Conservation (phyloP, 1,284 basidiomycete genomes). For the Coniferiporia weirii region DNA sequence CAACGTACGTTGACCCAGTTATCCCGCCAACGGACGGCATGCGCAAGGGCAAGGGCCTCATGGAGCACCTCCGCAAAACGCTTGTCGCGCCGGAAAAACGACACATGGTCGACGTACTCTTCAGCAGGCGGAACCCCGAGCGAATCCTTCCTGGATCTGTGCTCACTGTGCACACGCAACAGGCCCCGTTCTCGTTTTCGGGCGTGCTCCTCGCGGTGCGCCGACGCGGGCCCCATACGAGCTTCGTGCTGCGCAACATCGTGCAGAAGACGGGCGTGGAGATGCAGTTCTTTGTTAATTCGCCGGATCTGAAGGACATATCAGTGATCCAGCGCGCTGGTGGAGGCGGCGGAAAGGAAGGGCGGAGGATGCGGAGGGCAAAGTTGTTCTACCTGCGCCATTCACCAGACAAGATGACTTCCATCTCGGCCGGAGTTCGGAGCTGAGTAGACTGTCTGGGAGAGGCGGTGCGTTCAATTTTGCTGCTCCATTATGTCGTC, state of each 20-base stretch:
- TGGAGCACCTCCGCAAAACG: conserved; percentile 66
- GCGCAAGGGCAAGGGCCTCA: conserved; percentile 69
- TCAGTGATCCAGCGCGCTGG: conserved; percentile 61
- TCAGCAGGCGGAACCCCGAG: conserved; percentile 62
- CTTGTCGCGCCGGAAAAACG: conserved; percentile 67
- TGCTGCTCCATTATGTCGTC: background rate
- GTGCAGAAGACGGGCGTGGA: conserved; percentile 87
- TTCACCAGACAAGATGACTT: conserved; percentile 75
- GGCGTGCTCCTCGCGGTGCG: conserved; percentile 81
- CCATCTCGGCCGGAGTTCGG: conserved; percentile 55
- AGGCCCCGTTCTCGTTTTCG: conserved; percentile 73
- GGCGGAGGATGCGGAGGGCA: conserved; percentile 58
- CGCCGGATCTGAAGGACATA: conserved; percentile 82
- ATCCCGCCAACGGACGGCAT: conserved; percentile 41
- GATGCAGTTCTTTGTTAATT: conserved; percentile 82
- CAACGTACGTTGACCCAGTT: conserved; percentile 46
- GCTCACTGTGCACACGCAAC: conserved; percentile 66
- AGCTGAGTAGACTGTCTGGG: conserved; percentile 16
- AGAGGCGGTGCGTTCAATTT: background rate
- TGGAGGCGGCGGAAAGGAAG: conserved; percentile 39
- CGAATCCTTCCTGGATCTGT: conserved; percentile 78
- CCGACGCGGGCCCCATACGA: conserved; percentile 77
- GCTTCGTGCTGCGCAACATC: conserved; percentile 81
- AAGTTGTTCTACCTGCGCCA: conserved; percentile 77
- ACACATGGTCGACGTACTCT: conserved; percentile 59